These are phyloP conservation scores for Termitomyces sp. DNA, from an alignment of 1,284 basidiomycete genomes.

Conservation along the genomic window DNA sequence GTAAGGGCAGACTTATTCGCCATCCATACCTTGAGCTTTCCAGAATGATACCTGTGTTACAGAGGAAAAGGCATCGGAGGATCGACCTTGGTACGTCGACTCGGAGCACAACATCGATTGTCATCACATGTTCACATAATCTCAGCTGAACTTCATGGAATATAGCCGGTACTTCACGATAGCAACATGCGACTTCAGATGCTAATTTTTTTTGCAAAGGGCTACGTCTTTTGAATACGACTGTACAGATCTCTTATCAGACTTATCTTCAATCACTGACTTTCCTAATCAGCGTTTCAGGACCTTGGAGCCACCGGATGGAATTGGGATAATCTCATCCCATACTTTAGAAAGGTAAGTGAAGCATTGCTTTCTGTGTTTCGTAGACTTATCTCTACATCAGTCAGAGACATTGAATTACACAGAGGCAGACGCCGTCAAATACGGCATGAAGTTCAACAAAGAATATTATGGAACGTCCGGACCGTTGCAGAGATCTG, in stretches of 20 bases:
- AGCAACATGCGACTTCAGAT: too few species aligned
- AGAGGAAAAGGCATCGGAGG: conserved; percentile 12
- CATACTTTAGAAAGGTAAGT: conserved; percentile 12
- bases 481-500: conserved; percentile 1
- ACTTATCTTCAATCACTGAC: too few species aligned
- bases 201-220: too few species aligned
- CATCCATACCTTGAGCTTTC: too few species aligned
- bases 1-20: neutral
- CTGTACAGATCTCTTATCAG: too few species aligned
- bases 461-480: conserved; percentile 2
- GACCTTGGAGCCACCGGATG: too few species aligned
- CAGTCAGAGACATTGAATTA: conserved; percentile 7
- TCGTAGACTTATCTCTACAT: too few species aligned
- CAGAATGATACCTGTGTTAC: neutral
- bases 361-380: too few species aligned
- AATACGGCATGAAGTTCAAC: conserved; percentile 1
- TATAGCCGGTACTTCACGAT: conserved; percentile 3
- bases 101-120: too few species aligned
- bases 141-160: conserved; percentile 9
- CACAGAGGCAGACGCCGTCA: neutral
- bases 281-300: too few species aligned
- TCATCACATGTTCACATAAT: too few species aligned
- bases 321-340: conserved; percentile 5
- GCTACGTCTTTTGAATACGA: too few species aligned
- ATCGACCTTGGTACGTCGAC: conserved; percentile 3